Percentiles rank a stretch among this genome's conserved stretches.
These are phyloP conservation scores for Thalassiosira sp. DNA, from an alignment of 352 stramenopile species.

Conservation along the genomic window DNA sequence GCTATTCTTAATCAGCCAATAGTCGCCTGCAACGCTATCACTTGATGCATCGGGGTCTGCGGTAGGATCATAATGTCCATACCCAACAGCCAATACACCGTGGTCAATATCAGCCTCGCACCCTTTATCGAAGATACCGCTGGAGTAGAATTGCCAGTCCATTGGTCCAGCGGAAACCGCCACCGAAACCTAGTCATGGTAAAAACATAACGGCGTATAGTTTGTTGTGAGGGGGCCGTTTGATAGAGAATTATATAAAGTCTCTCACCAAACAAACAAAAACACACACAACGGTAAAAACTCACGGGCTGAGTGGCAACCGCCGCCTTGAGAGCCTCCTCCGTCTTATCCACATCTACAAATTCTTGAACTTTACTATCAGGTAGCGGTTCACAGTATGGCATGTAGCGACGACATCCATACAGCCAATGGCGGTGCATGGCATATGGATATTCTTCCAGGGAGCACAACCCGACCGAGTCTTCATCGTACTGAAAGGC, in stretches of 20 bases:
- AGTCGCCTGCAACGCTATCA: conserved; percentile 16
- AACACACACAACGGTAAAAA: too few relatives aligned
- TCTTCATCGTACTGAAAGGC: conserved; percentile 95
- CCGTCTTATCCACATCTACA: conserved; percentile 86
- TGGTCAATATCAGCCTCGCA: conserved; percentile 69
- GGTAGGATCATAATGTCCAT: conserved; percentile 81
- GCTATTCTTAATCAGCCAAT: conserved; percentile 42
- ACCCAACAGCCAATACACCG: conserved; percentile 90
- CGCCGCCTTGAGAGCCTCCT: conserved; percentile 88
- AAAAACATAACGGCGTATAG: too few relatives aligned
- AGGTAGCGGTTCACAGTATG: conserved; percentile 83
- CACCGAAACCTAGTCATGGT: too few relatives aligned
- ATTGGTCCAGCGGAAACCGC: conserved; percentile 92
- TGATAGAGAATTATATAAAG: too few relatives aligned
- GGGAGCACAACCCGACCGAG: conserved; percentile 89
- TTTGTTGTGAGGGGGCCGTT: too few relatives aligned
- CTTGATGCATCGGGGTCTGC: conserved; percentile 14
- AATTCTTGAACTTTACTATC: conserved; percentile 87
- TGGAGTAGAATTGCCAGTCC: conserved; percentile 96
- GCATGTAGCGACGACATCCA: conserved; percentile 59
- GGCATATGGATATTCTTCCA: conserved; percentile 93
- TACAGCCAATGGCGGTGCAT: conserved; percentile 39
- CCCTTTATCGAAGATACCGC: conserved; percentile 80
- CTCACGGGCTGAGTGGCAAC: conserved; percentile 92
- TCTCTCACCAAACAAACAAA: too few relatives aligned